phyloP scores from a whole-genome alignment of 352 stramenopile species.

The Phytophthora syringae region DNA sequence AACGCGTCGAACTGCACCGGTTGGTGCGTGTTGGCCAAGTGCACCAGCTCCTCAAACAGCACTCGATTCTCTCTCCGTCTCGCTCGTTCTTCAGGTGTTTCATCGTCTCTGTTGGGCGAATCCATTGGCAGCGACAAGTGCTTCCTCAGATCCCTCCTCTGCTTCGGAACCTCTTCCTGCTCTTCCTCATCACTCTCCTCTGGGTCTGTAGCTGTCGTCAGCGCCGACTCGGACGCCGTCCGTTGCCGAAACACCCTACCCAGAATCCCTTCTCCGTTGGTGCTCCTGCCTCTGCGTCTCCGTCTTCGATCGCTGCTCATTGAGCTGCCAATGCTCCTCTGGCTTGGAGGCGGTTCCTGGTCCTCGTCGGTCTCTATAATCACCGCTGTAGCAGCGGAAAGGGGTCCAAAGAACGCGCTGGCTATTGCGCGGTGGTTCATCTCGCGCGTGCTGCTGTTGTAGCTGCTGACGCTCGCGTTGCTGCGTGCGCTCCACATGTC shows the following conservation, averaged over 20 bases:
- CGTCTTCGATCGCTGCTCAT: constrained; percentile 17
- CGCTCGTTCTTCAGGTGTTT: constrained; percentile 32
- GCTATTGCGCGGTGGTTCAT: constrained; percentile 42
- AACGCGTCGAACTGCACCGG: constrained; percentile 61
- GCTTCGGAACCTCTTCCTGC: constrained; percentile 5
- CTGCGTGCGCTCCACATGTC: constrained; percentile 45
- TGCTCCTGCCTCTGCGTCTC: constrained; percentile 7
- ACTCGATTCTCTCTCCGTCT: constrained; percentile 54
- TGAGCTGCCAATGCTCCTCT: constrained; percentile 20
- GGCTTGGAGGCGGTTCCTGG: constrained; percentile 10
- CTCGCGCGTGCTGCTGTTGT: constrained; percentile 53
- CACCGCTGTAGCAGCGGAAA: constrained; percentile 35
- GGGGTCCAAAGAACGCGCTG: constrained; percentile 47
- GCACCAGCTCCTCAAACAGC: constrained; percentile 61
- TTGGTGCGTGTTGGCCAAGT: constrained; percentile 61
- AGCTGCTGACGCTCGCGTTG: constrained; percentile 62
- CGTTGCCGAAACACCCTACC: constrained; percentile 27
- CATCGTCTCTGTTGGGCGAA: constrained; percentile 16
- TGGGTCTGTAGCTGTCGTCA: constrained; percentile 6
- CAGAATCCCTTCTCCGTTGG: constrained; percentile 11
- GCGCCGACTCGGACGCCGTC: constrained; percentile 32
- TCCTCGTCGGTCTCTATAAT: constrained; percentile 35
- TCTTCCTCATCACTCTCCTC: constrained; percentile 1
- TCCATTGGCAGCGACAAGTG: constrained; percentile 34
- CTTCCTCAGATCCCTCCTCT: constrained; percentile 13